phyloP scores from a whole-genome alignment of 2,329 filamentous ascomycete genomes.

The Epichloe sylvatica region DNA sequence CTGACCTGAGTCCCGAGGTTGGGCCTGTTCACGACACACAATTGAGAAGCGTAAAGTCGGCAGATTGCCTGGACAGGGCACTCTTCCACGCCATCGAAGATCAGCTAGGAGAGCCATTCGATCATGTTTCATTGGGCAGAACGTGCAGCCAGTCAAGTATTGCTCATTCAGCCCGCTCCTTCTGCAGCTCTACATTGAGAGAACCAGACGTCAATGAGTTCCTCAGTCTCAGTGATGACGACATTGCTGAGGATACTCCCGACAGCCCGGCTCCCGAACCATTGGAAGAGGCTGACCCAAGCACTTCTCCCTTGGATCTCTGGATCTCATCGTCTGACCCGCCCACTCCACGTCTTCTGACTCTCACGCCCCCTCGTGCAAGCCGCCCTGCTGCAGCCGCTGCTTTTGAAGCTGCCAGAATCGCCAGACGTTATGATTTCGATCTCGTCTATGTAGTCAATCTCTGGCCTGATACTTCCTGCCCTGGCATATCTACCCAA shows the following conservation, averaged over 20 bases:
- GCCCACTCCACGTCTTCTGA: slow-evolving; percentile 23
- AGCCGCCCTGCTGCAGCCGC: slow-evolving; percentile 32
- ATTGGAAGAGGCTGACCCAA: neutral
- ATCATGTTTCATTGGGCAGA: slow-evolving; percentile 13
- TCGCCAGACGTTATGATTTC: slow-evolving; percentile 42
- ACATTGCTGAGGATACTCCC: slow-evolving; percentile 35
- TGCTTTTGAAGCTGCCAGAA: slow-evolving; percentile 40
- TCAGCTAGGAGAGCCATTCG: slow-evolving; percentile 14
- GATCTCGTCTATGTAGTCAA: slow-evolving; percentile 46
- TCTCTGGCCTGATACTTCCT: slow-evolving; percentile 33
- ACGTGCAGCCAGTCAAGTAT: slow-evolving; percentile 19
- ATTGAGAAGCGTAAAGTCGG: slow-evolving; percentile 15
- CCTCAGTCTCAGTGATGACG: slow-evolving; percentile 40
- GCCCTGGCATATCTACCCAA: slow-evolving; percentile 5
- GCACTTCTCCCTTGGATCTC: slow-evolving; percentile 9
- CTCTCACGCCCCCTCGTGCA: slow-evolving; percentile 30
- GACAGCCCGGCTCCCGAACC: slow-evolving; percentile 9
- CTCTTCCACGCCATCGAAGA: slow-evolving; percentile 15
- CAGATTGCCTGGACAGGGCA: slow-evolving; percentile 16
- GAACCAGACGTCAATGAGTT: slow-evolving; percentile 43
- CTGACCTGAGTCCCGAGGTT: slow-evolving; percentile 19
- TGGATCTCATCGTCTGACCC: slow-evolving; percentile 12
- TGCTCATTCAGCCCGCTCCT: slow-evolving; percentile 16
- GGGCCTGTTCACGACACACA: slow-evolving; percentile 13
- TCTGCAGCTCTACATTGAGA: slow-evolving; percentile 25